phyloP scores from a whole-genome alignment of 1,284 basidiomycete genomes.

The Tremellales sp. region DNA sequence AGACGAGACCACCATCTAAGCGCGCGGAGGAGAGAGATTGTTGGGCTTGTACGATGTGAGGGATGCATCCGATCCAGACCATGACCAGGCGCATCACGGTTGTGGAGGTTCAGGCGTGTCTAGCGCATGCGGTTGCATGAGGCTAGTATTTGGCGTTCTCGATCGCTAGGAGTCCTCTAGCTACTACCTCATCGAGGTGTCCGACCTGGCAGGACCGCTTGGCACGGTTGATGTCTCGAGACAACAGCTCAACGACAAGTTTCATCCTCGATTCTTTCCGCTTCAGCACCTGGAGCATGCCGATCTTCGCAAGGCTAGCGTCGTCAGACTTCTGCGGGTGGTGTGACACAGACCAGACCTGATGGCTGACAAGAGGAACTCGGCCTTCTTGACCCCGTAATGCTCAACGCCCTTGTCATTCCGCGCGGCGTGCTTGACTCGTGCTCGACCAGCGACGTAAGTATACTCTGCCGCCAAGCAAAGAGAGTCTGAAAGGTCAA shows the following conservation, averaged over 20 bases:
- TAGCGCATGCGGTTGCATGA: neutral
- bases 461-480: constrained; percentile 33
- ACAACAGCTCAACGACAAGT: constrained; percentile 18
- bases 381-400: constrained; percentile 52
- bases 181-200: constrained; percentile 2
- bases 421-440: constrained; percentile 32
- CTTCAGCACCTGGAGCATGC: constrained; percentile 64
- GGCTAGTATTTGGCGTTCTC: constrained; percentile 21
- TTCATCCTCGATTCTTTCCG: constrained; percentile 48
- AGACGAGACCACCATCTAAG: constrained; percentile 51
- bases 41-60: constrained; percentile 45
- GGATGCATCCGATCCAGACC: constrained; percentile 25
- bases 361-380: constrained; percentile 61
- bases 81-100: neutral
- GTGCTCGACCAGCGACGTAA: constrained; percentile 35
- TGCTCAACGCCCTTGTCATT: constrained; percentile 14
- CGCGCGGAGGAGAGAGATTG: constrained; percentile 10
- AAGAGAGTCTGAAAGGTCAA: constrained; percentile 20
- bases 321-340: constrained; percentile 1
- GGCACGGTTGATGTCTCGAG: constrained; percentile 10
- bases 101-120: neutral
- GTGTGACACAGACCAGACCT: neutral
- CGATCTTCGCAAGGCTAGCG: constrained; percentile 75
- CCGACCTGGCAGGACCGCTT: constrained; percentile 3
- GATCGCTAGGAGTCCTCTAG: constrained; percentile 22